phyloP scores from a whole-genome alignment of 495 filamentous ascomycete species.

The Lentithecium fluviatile region DNA sequence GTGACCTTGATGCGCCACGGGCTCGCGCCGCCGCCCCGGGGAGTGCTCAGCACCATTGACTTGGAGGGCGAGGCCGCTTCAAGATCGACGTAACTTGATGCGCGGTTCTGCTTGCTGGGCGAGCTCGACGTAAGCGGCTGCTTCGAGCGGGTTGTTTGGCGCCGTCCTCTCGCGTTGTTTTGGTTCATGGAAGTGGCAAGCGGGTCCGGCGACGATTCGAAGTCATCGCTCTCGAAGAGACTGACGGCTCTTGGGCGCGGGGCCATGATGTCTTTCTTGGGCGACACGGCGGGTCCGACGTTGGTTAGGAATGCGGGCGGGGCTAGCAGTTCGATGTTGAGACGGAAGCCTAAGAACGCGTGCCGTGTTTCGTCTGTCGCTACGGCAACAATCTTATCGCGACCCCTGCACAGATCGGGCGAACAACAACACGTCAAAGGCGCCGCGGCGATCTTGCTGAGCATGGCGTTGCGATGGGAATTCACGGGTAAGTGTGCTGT shows the following conservation, averaged over 20 bases:
- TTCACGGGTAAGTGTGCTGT: slow-evolving; percentile 39
- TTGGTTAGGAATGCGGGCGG: not conserved
- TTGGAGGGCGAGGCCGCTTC: slow-evolving; percentile 39
- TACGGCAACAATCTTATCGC: slow-evolving; percentile 28
- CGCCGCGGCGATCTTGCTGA: not conserved
- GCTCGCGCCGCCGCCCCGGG: slow-evolving; percentile 32
- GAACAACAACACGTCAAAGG: slow-evolving; percentile 6
- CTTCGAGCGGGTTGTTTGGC: slow-evolving; percentile 10
- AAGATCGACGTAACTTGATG: slow-evolving; percentile 13
- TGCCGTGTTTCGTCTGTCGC: slow-evolving; percentile 2
- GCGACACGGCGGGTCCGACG: not conserved
- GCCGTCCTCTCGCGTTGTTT: not conserved
- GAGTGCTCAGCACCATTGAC: slow-evolving; percentile 42
- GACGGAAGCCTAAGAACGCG: not conserved
- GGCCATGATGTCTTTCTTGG: slow-evolving; percentile 4
- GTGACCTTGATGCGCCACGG: slow-evolving; percentile 47
- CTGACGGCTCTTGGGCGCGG: not conserved
- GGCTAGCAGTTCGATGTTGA: no score
- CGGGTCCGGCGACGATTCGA: slow-evolving; percentile 38
- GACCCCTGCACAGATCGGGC: not conserved
- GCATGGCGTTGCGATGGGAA: slow-evolving; percentile 39
- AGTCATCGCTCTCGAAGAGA: slow-evolving; percentile 8
- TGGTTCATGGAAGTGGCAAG: slow-evolving; percentile 20
- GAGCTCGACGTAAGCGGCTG: slow-evolving; percentile 27
- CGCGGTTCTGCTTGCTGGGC: slow-evolving; percentile 8